Percentiles rank a stretch among this genome's conserved stretches.
Evolutionary conservation across 2,329 filamentous ascomycete species (phyloP).

Genomic region (Fusarium compactum): DNA sequence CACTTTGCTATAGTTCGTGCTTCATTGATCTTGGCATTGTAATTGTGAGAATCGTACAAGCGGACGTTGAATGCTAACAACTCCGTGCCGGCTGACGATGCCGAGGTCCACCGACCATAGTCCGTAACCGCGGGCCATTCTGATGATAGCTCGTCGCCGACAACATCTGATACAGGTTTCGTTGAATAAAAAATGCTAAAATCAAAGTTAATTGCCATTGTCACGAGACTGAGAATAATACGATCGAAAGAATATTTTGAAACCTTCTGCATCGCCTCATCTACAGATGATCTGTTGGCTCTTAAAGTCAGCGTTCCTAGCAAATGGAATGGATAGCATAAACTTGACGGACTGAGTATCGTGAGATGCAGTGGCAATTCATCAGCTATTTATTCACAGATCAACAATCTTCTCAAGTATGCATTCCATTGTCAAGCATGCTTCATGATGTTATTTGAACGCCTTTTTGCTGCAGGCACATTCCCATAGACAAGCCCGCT

Average conservation of each 20-base stretch:
- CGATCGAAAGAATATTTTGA: not conserved
- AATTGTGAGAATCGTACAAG: not conserved
- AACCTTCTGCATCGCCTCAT: not conserved
- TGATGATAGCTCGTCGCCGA: not conserved
- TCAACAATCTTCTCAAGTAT: not conserved
- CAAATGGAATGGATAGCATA: not conserved
- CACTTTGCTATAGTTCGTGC: not conserved
- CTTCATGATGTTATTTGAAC: constrained; percentile 10
- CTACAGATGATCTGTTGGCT: not conserved
- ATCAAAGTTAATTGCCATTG: not conserved
- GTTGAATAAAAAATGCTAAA: not conserved
- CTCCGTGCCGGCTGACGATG: constrained; percentile 13
- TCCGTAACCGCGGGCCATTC: not conserved
- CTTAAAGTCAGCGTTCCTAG: not conserved
- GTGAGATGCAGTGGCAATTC: not conserved
- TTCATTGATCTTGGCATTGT: not conserved
- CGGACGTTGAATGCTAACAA: not conserved
- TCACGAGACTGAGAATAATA: not conserved
- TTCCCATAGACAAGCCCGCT: constrained; percentile 20
- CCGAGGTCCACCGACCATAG: constrained; percentile 29
- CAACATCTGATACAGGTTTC: not conserved
- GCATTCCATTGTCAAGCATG: not conserved
- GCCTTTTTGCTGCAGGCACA: constrained; percentile 1
- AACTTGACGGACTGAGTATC: not conserved
- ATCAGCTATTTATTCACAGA: not conserved